phyloP scores from a whole-genome alignment of 148 eudicot species.

The Limonium bicolor region DNA sequence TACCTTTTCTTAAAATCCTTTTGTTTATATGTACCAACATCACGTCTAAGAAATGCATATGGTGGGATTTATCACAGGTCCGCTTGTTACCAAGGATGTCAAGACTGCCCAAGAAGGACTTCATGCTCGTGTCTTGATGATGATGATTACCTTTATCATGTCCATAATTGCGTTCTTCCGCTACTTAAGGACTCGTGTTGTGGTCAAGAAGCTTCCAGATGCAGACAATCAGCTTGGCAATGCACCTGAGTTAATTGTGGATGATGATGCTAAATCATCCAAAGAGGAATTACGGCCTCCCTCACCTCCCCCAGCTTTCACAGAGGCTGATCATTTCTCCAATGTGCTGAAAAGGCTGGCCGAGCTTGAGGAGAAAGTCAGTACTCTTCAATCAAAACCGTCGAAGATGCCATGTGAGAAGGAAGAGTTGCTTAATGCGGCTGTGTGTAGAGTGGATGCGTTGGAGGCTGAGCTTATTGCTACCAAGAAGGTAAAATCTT shows the following conservation, averaged over 20 bases:
- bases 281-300: constrained; percentile 17
- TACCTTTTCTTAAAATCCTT: no score
- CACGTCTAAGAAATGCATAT: no score
- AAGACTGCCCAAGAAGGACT: constrained; percentile 36
- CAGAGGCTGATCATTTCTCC: constrained; percentile 39
- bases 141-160: constrained; percentile 49
- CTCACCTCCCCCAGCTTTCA: constrained; percentile 31
- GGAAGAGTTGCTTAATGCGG: constrained; percentile 69
- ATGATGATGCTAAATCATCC: constrained; percentile 8
- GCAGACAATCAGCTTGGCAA: constrained; percentile 12
- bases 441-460: constrained; percentile 47
- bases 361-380: constrained; percentile 73
- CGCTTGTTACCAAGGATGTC: constrained; percentile 17
- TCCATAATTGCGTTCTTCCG: constrained; percentile 35
- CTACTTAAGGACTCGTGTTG: constrained; percentile 21
- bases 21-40: no score
- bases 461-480: constrained; percentile 68
- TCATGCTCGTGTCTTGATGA: constrained; percentile 30
- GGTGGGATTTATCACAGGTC: constrained; percentile 25
- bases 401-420: constrained; percentile 61
- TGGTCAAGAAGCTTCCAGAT: constrained; percentile 39
- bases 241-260: constrained; percentile 24
- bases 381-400: constrained; percentile 36
- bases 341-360: constrained; percentile 66
- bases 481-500: constrained; percentile 46